Evolutionary conservation across 345 rosid genomes (phyloP).

Genomic region (Salix koriyanagi): DNA sequence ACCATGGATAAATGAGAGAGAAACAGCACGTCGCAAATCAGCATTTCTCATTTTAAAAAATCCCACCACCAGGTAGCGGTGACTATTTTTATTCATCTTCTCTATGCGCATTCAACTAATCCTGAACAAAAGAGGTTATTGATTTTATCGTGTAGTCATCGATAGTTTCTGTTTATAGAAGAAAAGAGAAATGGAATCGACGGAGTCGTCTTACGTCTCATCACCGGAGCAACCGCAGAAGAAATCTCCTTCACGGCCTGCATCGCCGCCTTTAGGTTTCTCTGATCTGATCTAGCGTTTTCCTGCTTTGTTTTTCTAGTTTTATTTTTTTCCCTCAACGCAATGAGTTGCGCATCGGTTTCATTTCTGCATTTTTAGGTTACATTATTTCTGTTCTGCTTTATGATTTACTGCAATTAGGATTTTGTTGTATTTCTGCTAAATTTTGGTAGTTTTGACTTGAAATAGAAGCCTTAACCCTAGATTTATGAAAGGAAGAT

Average conservation of each 20-base stretch:
- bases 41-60: not conserved
- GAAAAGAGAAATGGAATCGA: conserved; percentile 65
- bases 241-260: conserved; percentile 65
- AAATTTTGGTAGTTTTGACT: not conserved
- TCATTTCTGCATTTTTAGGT: not conserved
- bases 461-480: conserved; percentile 17
- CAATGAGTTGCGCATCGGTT: not conserved
- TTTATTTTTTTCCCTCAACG: not conserved
- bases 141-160: not conserved
- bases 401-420: not conserved
- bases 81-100: not conserved
- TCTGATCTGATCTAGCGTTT: conserved; percentile 37
- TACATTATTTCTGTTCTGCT: not conserved
- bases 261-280: conserved; percentile 68
- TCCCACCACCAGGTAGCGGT: not conserved
- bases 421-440: not conserved
- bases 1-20: not conserved
- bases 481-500: not conserved
- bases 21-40: not conserved
- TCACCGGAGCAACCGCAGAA: conserved; percentile 67
- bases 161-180: not conserved
- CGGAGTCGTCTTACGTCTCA: conserved; percentile 73
- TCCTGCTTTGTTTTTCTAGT: not conserved
- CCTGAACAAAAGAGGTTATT: not conserved
- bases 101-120: not conserved